phyloP scores from a whole-genome alignment of 2,329 filamentous ascomycete genomes.

The Stagonosporopsis tanaceti region DNA sequence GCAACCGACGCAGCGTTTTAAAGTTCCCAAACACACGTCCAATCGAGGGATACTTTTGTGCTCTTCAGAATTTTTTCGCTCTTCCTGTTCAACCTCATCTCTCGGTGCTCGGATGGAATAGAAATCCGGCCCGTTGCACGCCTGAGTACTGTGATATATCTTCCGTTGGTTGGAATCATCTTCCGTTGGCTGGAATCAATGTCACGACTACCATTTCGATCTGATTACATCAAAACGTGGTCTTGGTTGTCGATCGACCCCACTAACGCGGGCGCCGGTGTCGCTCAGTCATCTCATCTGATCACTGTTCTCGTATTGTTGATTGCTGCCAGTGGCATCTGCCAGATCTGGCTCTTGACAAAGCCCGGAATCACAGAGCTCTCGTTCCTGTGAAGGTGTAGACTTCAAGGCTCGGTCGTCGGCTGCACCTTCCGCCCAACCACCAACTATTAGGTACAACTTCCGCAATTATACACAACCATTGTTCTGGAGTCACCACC shows the following conservation, averaged over 20 bases:
- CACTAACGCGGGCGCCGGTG: neutral
- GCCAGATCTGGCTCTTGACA: neutral
- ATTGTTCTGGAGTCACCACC: no score
- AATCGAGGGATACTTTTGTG: neutral
- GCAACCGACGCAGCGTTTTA: neutral
- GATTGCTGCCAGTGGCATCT: neutral
- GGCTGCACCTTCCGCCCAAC: no score
- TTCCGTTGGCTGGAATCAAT: neutral
- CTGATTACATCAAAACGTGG: neutral
- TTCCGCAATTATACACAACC: no score
- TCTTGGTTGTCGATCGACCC: conserved; percentile 1
- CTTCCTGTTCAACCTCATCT: neutral
- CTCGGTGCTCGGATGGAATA: no score
- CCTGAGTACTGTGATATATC: neutral
- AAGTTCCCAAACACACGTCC: neutral
- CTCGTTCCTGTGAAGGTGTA: no score
- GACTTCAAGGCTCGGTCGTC: no score
- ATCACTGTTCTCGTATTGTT: neutral
- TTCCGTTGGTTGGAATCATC: no score
- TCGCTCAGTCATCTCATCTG: conserved; percentile 5
- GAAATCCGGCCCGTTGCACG: neutral
- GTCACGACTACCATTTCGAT: neutral
- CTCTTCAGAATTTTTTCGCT: neutral
- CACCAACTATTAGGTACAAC: no score
- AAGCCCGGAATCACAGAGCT: neutral